A percentile compares a stretch with the other conserved stretches of the same genome.
These are phyloP conservation scores for Apiospora koreana DNA, from an alignment of 2,329 filamentous ascomycete genomes.

Conservation along the genomic window DNA sequence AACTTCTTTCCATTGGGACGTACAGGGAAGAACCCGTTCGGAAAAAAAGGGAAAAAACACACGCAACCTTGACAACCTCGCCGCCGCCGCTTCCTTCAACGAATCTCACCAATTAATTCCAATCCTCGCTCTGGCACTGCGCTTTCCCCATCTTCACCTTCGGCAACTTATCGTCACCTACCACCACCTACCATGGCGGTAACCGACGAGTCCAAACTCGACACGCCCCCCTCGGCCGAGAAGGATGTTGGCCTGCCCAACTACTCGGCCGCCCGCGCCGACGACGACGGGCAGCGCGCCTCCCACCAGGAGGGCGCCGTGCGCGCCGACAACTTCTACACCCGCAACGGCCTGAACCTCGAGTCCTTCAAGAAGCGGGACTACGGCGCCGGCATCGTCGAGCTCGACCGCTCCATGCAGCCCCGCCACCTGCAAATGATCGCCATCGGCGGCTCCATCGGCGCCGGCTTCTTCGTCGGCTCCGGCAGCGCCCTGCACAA, in stretches of 20 bases:
- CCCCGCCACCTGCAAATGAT: slow-evolving; percentile 55
- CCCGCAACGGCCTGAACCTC: slow-evolving; percentile 42
- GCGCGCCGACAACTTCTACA: slow-evolving; percentile 32
- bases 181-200: slow-evolving; percentile 24
- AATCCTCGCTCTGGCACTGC: background rate
- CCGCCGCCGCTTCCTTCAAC: background rate
- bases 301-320: slow-evolving; percentile 21
- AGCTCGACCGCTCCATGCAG: slow-evolving; percentile 45
- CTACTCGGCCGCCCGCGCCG: slow-evolving; percentile 18
- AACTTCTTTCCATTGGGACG: background rate
- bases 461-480: slow-evolving; percentile 64
- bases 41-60: background rate
- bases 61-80: background rate
- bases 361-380: slow-evolving; percentile 44
- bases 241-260: slow-evolving; percentile 29
- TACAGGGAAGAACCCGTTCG: background rate
- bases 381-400: slow-evolving; percentile 35
- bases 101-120: background rate
- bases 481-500: slow-evolving; percentile 51
- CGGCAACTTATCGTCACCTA: background rate
- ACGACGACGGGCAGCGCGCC: background rate
- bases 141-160: no score
- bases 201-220: slow-evolving; percentile 20
- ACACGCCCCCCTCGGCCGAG: slow-evolving; percentile 29
- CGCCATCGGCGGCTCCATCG: slow-evolving; percentile 57